A percentile compares a stretch with the other conserved stretches of the same genome.
Evolutionary conservation across 306 rosid genomes (phyloP).

Genomic region (Macrotyloma uniflorum): DNA sequence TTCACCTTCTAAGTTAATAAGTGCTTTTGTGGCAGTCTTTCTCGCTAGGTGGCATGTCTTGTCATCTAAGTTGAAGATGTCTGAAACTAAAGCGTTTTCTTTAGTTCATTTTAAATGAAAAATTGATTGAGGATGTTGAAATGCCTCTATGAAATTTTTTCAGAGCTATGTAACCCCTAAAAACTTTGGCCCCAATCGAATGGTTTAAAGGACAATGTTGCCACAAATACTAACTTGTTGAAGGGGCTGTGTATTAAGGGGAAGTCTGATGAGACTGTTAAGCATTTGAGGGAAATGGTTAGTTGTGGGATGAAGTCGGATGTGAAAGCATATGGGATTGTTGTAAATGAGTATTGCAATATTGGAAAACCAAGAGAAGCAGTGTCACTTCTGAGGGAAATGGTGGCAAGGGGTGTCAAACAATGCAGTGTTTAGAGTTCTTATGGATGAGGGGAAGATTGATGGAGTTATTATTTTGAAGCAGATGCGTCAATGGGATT

Average conservation of each 20-base stretch:
- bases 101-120: too few relatives aligned
- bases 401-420: constrained; percentile 46
- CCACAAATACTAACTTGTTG: constrained; percentile 53
- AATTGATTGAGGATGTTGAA: too few relatives aligned
- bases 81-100: too few relatives aligned
- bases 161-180: too few relatives aligned
- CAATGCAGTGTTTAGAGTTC: constrained; percentile 48
- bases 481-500: constrained; percentile 58
- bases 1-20: too few relatives aligned
- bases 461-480: constrained; percentile 47
- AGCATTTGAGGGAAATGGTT: constrained; percentile 48
- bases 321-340: constrained; percentile 46
- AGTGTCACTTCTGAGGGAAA: constrained; percentile 51
- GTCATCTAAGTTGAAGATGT: too few relatives aligned
- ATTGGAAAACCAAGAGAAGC: constrained; percentile 46
- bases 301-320: constrained; percentile 46
- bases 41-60: too few relatives aligned
- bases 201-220: constrained; percentile 52
- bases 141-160: too few relatives aligned
- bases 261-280: constrained; percentile 48
- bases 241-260: constrained; percentile 56
- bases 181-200: constrained; percentile 2
- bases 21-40: too few relatives aligned
- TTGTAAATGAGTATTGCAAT: constrained; percentile 52
- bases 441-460: constrained; percentile 44